A percentile compares a stretch with the other conserved stretches of the same genome.
phyloP scores from a whole-genome alignment of 805 yeast genomes.

The Wickerhamiella kurtzmanii region DNA sequence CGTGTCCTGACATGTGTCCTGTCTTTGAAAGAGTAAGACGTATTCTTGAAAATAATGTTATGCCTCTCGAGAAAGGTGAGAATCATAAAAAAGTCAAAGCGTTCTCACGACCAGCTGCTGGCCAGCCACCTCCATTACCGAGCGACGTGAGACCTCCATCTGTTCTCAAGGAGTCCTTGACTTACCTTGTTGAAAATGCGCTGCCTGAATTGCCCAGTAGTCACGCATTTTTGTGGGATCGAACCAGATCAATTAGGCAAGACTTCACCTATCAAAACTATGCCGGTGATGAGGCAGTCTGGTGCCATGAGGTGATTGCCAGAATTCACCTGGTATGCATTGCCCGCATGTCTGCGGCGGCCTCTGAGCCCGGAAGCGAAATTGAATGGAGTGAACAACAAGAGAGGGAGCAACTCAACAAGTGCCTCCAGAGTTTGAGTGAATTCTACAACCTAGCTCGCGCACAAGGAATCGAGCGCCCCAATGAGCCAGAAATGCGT shows the following conservation, averaged over 20 bases:
- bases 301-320: conserved; percentile 83
- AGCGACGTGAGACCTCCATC: conserved; percentile 94
- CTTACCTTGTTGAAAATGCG: conserved; percentile 53
- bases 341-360: conserved; percentile 66
- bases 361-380: conserved; percentile 34
- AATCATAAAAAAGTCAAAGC: conserved; percentile 63
- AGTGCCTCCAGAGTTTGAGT: conserved; percentile 73
- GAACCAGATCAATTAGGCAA: conserved; percentile 91
- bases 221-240: conserved; percentile 90
- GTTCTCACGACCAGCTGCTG: conserved; percentile 93
- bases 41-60: conserved; percentile 74
- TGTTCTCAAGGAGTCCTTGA: conserved; percentile 49
- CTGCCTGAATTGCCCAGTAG: conserved; percentile 62
- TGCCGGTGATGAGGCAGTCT: conserved; percentile 85
- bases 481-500: conserved; percentile 82
- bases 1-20: conserved; percentile 93
- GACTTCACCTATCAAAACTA: conserved; percentile 94
- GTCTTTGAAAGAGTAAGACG: conserved; percentile 81
- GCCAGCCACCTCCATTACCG: conserved; percentile 94
- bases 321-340: conserved; percentile 70
- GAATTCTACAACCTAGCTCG: conserved; percentile 54
- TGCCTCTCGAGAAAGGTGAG: conserved; percentile 53
- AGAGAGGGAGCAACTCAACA: conserved; percentile 86
- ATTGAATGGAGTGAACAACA: conserved; percentile 84
- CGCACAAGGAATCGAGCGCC: conserved; percentile 40